Base-by-base conservation (phyloP, 2,329 filamentous ascomycete species). In the Lecanoromycetidae sp. region DNA sequence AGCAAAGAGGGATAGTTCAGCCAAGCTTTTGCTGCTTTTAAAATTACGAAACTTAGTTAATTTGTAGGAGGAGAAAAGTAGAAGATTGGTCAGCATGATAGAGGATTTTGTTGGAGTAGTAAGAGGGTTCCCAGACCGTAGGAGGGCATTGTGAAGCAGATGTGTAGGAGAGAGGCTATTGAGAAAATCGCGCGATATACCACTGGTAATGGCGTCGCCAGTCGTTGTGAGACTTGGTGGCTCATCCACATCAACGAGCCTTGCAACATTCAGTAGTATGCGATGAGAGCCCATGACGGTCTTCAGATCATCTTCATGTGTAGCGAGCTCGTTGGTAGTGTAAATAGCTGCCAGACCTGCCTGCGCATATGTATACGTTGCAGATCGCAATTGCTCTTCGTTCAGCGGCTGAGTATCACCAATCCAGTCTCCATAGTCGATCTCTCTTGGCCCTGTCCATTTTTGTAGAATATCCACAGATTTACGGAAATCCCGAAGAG, bases 401-500 rank as follows among this genome's bases (percentile, higher is more conserved):
- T 66, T 59, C 9, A 71, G 52, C 47, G 68, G 65, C 13, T 59
- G 57, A 12, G 63, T 61, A 2, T 61, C 61, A 23, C 66, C 63
- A 33, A 64, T 66, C 52, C 71, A 75, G 5, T 71, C 75, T 13
- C 75, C 76, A 4, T 79, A 58, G 49, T 80, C 75, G 30, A 77
- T 66, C 57, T 80, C 75, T 32, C 64, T 61, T 1, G 78, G 78
- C 0, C 78, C 78, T 55, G 72, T 67, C 78, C 78, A 82, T 20
- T 74, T 65, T 30, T 67, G 63, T 25, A 79, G 68, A 13, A 72
- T 71, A 30, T 64, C 63, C 6, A 72, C 66, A 34, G 73, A 66
- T 19, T 71, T 60, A 1, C 66, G 56, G 47, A 77, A 70, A 44
- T 77, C 65, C 3, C 68, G 61, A 23, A 68, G 58, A 9, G 76